Conservation (phyloP, 306 rosid genomes). For the Castanospermum australe region DNA sequence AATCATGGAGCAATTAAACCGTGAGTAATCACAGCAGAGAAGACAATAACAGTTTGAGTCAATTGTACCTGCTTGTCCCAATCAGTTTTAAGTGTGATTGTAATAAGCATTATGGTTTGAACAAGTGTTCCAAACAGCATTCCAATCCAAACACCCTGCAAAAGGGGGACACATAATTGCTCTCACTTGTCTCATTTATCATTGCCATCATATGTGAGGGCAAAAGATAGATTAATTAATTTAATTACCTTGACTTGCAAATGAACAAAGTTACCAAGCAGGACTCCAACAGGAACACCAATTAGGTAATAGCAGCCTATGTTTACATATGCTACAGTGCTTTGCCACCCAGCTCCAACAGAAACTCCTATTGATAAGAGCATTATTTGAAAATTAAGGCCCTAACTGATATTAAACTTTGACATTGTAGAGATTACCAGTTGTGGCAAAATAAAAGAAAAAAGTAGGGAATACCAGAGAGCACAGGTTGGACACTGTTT, state of each 20-base stretch:
- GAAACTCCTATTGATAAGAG: slow-evolving; percentile 42
- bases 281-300: slow-evolving; percentile 54
- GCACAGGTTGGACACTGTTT: slow-evolving; percentile 65
- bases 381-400: neutral
- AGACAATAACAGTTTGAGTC: neutral
- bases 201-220: neutral
- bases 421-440: too few species aligned
- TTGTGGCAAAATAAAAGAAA: neutral
- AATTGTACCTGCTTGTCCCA: slow-evolving; percentile 66
- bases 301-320: slow-evolving; percentile 52
- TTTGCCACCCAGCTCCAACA: slow-evolving; percentile 69
- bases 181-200: neutral
- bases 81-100: slow-evolving; percentile 51
- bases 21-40: neutral
- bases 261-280: slow-evolving; percentile 39
- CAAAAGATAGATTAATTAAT: neutral
- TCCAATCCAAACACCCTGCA: slow-evolving; percentile 69
- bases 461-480: slow-evolving; percentile 41
- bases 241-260: slow-evolving; percentile 41
- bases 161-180: neutral
- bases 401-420: too few species aligned
- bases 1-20: neutral
- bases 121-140: slow-evolving; percentile 64
- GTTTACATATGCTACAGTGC: slow-evolving; percentile 58
- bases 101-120: slow-evolving; percentile 45